Base-by-base conservation (phyloP, 345 rosid genomes). In the Dimocarpus longan region DNA sequence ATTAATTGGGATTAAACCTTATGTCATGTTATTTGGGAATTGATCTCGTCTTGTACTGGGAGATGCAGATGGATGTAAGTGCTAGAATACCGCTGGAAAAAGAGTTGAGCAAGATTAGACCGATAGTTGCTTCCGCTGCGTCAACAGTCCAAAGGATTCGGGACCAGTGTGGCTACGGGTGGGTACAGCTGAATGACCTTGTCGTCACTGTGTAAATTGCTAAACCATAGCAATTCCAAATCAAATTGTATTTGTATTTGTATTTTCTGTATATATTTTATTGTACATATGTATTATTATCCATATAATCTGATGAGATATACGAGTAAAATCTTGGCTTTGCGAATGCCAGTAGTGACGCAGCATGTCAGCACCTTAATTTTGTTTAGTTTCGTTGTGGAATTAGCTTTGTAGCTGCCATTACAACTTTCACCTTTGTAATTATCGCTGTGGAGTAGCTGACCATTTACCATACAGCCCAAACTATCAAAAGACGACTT, bases 91-190 rank as follows among this genome's bases (percentile, higher is more conserved):
- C 82, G 18, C 7, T 89, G n/a, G 98, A 94, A 77, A 93, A 85
- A 80, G 93, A 89, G 76, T 62, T 93, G 76, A 76, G 74, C 13
- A 92, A 89, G 74, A 83, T 93, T 68, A 84, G 89, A 70, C 92
- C 92, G 0, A 57, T 73, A 78, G 93, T 90, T 16, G 90, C 90
- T 37, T 69, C 81, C 80, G 98, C 98, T 11, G 81, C 80, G 43
- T 83, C 92, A 22, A 86, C 83, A 0, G 81, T 90, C 75, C 88
- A 85, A 77, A 81, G 84, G 76, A 82, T 82, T 0, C 82, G 98
- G 72, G 93, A 96, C 59, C 91, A 93, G 21, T 90, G 95, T 82
- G 97, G 93, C 19, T 96, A 88, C 76, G 98, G 98, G 44, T 94
- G 98, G 99, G 74, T 96, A 13, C 93, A 80, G 79, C 79, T 95